phyloP scores from a whole-genome alignment of 176 grass and related monocot genomes.

The Raddia distichophylla region DNA sequence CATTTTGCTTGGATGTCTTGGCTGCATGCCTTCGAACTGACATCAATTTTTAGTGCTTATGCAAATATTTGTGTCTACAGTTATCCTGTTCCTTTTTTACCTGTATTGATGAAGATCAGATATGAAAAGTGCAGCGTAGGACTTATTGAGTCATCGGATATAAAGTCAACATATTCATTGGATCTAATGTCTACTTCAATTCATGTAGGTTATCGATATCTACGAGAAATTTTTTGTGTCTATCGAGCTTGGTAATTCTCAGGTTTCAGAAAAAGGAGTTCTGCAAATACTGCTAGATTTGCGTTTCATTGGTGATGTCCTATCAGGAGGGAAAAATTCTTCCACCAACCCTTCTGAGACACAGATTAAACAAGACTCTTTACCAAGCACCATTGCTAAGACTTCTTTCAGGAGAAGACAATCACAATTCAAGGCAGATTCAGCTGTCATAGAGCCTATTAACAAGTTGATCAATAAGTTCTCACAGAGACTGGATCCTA shows the following conservation, averaged over 20 bases:
- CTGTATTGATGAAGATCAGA: constrained; percentile 27
- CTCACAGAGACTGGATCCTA: constrained; percentile 88
- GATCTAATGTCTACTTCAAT: constrained; percentile 30
- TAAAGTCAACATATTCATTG: constrained; percentile 28
- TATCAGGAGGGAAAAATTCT: constrained; percentile 82
- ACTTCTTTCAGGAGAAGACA: constrained; percentile 82
- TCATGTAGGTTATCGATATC: constrained; percentile 66
- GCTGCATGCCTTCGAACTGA: neutral
- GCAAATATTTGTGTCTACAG: constrained; percentile 20
- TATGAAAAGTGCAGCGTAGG: neutral
- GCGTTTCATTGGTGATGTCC: constrained; percentile 79
- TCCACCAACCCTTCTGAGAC: constrained; percentile 45
- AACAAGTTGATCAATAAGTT: constrained; percentile 73
- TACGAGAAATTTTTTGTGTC: constrained; percentile 75
- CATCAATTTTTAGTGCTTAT: constrained; percentile 19
- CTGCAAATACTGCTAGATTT: constrained; percentile 92
- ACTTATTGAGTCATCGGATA: neutral
- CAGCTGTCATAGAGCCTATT: constrained; percentile 63
- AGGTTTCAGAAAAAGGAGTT: constrained; percentile 82
- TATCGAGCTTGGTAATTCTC: constrained; percentile 64
- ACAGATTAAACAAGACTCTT: constrained; percentile 59
- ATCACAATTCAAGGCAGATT: constrained; percentile 56
- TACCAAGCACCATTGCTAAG: constrained; percentile 49
- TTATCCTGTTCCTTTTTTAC: constrained; percentile 6
- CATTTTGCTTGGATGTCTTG: neutral